Base-by-base conservation (phyloP, 2,329 filamentous ascomycete genomes). In the Fusarium coicis region DNA sequence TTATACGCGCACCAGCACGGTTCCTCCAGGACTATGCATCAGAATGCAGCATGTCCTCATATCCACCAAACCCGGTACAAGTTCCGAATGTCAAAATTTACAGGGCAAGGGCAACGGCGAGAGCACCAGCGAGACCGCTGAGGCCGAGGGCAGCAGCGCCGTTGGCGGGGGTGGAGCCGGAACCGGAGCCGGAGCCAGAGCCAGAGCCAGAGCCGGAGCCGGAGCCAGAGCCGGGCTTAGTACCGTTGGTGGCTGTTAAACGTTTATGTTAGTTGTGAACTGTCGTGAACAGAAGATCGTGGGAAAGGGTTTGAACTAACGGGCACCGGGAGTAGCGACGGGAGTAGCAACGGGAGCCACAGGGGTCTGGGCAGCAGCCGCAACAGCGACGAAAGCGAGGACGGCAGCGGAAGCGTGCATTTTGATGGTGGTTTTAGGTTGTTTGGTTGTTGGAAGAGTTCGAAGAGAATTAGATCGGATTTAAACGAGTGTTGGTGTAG, bases 381-480 rank as follows among this genome's bases (percentile, higher is more conserved):
- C 76, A 58, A 72, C 67, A 67, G 74, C 74, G 61, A 72, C 76
- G 64, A 79, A 72, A 66, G 74, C 74, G 72, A 78, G 66, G 66
- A 78, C 69, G 68, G 72, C 72, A 67, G 74, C 61, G 57, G 75
- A 77, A 66, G 66, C 66, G 66, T 68, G 76, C 76, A 78, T 78
- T 52, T 66, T 78, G 76, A 67, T 43, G 66, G 53, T 65, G 43
- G 47, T 55, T 66, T 58, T 49, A 47, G 54, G 63, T 72, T 39
- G 43, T 57, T 70, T 39, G 49, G 19, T 62, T 43, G 43, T 36
- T 63, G 40, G 42, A 49, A 73, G 34, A 36, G 46, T 67, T 63
- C 37, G 58, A 67, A 63, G 53, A 67, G 55, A 49, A 55, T 56
- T 56, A 53, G 70, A 66, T 53, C 43, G 70, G 18, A 46, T 74